Conservation (phyloP, 768 basidiomycete genomes). For the Hebeloma cylindrosporum region DNA sequence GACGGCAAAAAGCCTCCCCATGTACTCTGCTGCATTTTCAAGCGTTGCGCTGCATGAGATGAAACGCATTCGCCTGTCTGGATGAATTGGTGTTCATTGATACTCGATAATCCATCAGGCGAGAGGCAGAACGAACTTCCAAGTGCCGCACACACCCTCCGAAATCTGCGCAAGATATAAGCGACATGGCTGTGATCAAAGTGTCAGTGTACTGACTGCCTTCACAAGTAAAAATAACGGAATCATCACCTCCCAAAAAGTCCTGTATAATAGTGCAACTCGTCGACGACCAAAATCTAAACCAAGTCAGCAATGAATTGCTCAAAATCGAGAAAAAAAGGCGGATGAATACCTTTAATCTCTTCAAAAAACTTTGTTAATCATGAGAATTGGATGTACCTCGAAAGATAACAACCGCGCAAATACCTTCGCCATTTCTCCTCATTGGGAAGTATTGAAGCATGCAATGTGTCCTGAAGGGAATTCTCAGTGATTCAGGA, state of each 20-base stretch:
- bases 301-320: neutral
- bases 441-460: constrained; percentile 82
- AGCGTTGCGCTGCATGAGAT: constrained; percentile 91
- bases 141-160: constrained; percentile 72
- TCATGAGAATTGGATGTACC: constrained; percentile 7
- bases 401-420: neutral
- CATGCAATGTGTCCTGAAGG: constrained; percentile 78
- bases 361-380: constrained; percentile 63
- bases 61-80: constrained; percentile 60
- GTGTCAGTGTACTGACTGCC: neutral
- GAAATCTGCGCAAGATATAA: constrained; percentile 71
- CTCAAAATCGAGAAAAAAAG: neutral
- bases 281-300: constrained; percentile 76
- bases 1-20: constrained; percentile 75
- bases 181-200: constrained; percentile 66
- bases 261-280: constrained; percentile 84
- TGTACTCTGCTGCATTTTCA: constrained; percentile 70
- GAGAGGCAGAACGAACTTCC: constrained; percentile 54
- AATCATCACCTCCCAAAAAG: constrained; percentile 68
- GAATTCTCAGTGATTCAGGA: neutral
- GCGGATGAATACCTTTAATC: constrained; percentile 48
- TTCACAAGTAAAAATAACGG: neutral
- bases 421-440: constrained; percentile 74
- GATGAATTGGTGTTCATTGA: neutral
- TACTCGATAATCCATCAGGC: constrained; percentile 2